These are phyloP conservation scores for Phycomyces nitens DNA, from an alignment of 192 early-diverging fungal species.

Conservation along the genomic window DNA sequence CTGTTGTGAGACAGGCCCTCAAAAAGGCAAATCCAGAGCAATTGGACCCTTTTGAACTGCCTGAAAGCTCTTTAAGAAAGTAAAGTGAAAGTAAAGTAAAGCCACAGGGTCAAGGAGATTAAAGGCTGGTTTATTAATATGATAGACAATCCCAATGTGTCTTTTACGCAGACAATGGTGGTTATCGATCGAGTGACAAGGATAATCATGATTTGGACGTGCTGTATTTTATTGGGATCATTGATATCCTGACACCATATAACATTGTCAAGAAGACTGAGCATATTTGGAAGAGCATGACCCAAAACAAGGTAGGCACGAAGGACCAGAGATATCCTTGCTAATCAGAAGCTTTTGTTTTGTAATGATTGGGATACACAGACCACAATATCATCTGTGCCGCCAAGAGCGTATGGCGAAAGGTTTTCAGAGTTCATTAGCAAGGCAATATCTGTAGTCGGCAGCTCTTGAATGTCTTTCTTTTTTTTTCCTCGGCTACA, in stretches of 20 bases:
- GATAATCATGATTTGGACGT: conserved; percentile 2
- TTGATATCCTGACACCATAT: conserved; percentile 93
- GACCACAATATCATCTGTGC: conserved; percentile 11
- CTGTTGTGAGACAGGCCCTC: conserved; percentile 47
- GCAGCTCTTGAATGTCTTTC: neutral
- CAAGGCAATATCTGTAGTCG: conserved; percentile 3
- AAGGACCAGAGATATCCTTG: neutral
- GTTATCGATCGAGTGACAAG: conserved; percentile 17
- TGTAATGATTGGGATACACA: conserved; percentile 1
- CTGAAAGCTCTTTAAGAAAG: conserved; percentile 48
- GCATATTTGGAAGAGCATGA: conserved; percentile 78
- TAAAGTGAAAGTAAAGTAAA: neutral
- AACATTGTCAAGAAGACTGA: conserved; percentile 80
- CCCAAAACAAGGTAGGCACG: conserved; percentile 52
- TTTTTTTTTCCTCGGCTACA: no score
- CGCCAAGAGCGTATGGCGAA: conserved; percentile 8
- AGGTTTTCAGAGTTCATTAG: conserved; percentile 12
- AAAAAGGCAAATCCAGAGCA: conserved; percentile 53
- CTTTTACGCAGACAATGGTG: conserved; percentile 19
- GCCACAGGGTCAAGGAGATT: no score
- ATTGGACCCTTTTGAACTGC: conserved; percentile 57
- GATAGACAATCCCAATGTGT: conserved; percentile 15
- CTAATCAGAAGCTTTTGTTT: neutral
- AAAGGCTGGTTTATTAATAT: no score
- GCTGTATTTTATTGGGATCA: conserved; percentile 87